These are phyloP conservation scores for Arabidopsis suecica DNA, from an alignment of 345 rosid genomes.

Conservation along the genomic window DNA sequence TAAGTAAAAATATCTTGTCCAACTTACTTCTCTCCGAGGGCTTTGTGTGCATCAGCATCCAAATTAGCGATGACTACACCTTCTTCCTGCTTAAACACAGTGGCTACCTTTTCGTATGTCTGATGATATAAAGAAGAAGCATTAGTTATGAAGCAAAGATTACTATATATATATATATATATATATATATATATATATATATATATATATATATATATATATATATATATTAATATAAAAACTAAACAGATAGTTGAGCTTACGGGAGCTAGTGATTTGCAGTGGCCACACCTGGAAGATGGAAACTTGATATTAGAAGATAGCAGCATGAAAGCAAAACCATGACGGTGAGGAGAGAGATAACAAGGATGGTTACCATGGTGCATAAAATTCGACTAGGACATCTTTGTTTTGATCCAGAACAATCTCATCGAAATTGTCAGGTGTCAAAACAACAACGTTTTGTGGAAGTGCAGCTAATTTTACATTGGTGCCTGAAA, in stretches of 20 bases:
- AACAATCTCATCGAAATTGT: slow-evolving; percentile 80
- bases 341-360: not conserved
- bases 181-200: not conserved
- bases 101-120: slow-evolving; percentile 90
- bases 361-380: slow-evolving; percentile 65
- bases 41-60: slow-evolving; percentile 88
- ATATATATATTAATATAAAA: not conserved
- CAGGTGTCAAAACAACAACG: slow-evolving; percentile 78
- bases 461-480: slow-evolving; percentile 74
- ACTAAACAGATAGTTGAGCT: slow-evolving; percentile 37
- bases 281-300: slow-evolving; percentile 94
- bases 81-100: slow-evolving; percentile 75
- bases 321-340: slow-evolving; percentile 24
- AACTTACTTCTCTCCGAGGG: slow-evolving; percentile 83
- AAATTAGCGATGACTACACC: slow-evolving; percentile 89
- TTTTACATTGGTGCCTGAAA: slow-evolving; percentile 89
- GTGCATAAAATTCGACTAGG: slow-evolving; percentile 96
- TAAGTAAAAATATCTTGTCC: not conserved
- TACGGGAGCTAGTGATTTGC: slow-evolving; percentile 98
- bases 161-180: not conserved
- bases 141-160: slow-evolving; percentile 13
- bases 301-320: slow-evolving; percentile 30
- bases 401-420: slow-evolving; percentile 90
- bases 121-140: slow-evolving; percentile 39
- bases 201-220: not conserved